Evolutionary conservation across 768 basidiomycete species (phyloP).

Genomic region (Leccinum obscurum): DNA sequence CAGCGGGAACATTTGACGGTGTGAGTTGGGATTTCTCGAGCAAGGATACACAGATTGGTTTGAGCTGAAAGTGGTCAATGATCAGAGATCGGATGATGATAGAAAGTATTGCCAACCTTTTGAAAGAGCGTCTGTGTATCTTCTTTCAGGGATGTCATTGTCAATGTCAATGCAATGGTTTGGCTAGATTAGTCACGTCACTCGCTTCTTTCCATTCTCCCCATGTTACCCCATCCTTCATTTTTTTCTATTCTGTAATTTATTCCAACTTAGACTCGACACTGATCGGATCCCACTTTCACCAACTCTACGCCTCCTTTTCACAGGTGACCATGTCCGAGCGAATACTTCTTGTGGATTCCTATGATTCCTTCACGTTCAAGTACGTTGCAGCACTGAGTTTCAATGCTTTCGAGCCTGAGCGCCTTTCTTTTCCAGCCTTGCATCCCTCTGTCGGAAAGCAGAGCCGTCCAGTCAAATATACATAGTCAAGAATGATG

Average conservation of each 20-base stretch:
- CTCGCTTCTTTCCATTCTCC: not conserved
- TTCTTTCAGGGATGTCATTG: constrained; percentile 20
- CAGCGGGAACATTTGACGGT: constrained; percentile 48
- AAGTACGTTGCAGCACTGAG: constrained; percentile 52
- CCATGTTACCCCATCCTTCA: constrained; percentile 2
- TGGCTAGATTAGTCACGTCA: not conserved
- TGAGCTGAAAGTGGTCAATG: constrained; percentile 41
- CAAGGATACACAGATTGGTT: constrained; percentile 78
- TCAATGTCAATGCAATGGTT: not conserved
- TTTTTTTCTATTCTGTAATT: not conserved
- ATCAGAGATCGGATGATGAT: not conserved
- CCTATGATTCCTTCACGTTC: constrained; percentile 87
- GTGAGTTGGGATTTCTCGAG: constrained; percentile 68
- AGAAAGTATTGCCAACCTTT: constrained; percentile 30
- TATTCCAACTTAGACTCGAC: too few relatives aligned
- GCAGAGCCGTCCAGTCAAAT: constrained; percentile 62
- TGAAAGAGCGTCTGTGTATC: constrained; percentile 37
- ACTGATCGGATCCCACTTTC: not conserved
- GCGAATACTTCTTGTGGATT: constrained; percentile 72
- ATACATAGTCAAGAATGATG: constrained; percentile 75
- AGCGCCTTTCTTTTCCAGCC: constrained; percentile 39
- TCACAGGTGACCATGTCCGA: constrained; percentile 38
- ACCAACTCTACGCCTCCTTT: not conserved
- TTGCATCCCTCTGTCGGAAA: constrained; percentile 67
- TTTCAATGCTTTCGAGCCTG: constrained; percentile 1